Evolutionary conservation across 176 grass and related monocot species (phyloP).

Genomic region (Avena atlantica): DNA sequence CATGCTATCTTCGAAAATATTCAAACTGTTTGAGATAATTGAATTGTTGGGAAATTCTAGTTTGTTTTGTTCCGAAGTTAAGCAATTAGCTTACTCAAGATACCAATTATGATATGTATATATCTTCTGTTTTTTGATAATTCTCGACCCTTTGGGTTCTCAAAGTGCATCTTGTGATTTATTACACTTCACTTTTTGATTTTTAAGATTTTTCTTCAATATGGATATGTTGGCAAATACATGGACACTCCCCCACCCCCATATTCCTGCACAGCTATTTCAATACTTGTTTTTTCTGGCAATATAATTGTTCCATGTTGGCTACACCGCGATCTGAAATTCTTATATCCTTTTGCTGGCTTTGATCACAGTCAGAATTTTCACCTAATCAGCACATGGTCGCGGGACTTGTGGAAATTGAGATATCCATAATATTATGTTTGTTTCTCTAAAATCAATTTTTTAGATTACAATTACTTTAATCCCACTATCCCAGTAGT

Average conservation of each 20-base stretch:
- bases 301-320: constrained; percentile 12
- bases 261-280: background rate
- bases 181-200: background rate
- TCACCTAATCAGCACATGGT: constrained; percentile 21
- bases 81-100: constrained; percentile 2
- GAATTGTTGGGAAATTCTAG: background rate
- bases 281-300: background rate
- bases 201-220: background rate
- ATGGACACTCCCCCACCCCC: background rate
- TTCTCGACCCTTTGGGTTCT: background rate
- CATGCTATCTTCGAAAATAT: background rate
- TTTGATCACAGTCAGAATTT: constrained; percentile 1
- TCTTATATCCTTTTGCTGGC: constrained; percentile 1
- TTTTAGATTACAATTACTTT: background rate
- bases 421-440: constrained; percentile 9
- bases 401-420: background rate
- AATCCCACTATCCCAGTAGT: background rate
- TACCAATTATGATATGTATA: constrained; percentile 1
- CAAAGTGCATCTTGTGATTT: background rate
- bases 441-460: constrained; percentile 1
- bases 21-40: background rate
- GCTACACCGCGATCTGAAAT: constrained; percentile 13
- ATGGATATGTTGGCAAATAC: background rate
- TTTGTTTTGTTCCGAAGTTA: constrained; percentile 5
- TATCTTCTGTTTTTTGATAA: background rate